phyloP scores from a whole-genome alignment of 805 yeast species.

The Nakazawaea ishiwadae region DNA sequence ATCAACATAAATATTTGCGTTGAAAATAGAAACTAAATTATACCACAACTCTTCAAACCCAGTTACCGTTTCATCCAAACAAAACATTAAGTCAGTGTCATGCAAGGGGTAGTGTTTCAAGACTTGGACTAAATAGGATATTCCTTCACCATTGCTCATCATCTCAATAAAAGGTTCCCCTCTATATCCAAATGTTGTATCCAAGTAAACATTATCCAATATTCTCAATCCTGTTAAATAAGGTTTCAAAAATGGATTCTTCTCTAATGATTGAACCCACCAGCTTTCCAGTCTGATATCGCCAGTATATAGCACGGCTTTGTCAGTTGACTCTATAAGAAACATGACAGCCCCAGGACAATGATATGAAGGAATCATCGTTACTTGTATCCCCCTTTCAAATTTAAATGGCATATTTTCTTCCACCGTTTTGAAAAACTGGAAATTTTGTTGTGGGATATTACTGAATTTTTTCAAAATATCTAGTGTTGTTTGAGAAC shows the following conservation, averaged over 20 bases:
- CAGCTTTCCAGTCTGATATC: conserved; percentile 53
- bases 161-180: conserved; percentile 45
- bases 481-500: conserved; percentile 36
- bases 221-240: conserved; percentile 28
- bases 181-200: conserved; percentile 48
- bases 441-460: conserved; percentile 14
- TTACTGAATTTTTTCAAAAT: neutral
- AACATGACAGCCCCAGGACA: conserved; percentile 60
- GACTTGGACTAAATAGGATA: conserved; percentile 26
- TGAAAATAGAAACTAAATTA: conserved; percentile 23
- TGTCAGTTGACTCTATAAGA: conserved; percentile 31
- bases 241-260: conserved; percentile 37
- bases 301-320: conserved; percentile 47
- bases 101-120: conserved; percentile 37
- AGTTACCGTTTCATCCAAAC: conserved; percentile 32
- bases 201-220: conserved; percentile 46
- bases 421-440: conserved; percentile 3
- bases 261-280: conserved; percentile 37
- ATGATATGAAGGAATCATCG: conserved; percentile 44
- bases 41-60: conserved; percentile 57
- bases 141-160: conserved; percentile 36
- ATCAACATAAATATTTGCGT: conserved; percentile 1
- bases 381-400: conserved; percentile 18
- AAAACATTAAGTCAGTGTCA: conserved; percentile 29
- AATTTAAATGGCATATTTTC: conserved; percentile 1